Conservation (phyloP, 2,329 filamentous ascomycete genomes). For the Neofusicoccum umdonicola region DNA sequence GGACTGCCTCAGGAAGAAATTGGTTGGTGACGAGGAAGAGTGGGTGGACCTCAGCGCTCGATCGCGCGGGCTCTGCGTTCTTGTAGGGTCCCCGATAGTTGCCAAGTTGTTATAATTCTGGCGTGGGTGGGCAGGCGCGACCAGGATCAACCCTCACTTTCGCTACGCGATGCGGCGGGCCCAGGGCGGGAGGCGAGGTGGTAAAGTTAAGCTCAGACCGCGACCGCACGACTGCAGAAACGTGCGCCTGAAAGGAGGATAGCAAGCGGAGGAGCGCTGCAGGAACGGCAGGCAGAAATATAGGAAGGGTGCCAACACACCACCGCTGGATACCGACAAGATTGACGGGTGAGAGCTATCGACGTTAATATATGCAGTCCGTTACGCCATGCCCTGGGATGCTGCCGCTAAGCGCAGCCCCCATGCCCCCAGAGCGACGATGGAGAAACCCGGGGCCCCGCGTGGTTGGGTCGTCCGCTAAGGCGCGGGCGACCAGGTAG, state of each 20-base stretch:
- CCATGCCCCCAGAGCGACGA: not conserved
- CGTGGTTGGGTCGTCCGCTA: not conserved
- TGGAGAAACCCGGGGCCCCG: constrained; percentile 7
- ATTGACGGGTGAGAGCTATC: not conserved
- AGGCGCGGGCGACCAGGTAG: not conserved
- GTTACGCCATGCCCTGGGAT: not conserved
- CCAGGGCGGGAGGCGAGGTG: not conserved
- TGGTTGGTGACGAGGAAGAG: not conserved
- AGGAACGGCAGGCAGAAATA: too few species aligned
- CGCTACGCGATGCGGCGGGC: not conserved
- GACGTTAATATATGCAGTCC: not conserved
- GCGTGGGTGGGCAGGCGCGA: not conserved
- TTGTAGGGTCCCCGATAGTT: not conserved
- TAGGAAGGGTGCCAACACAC: not conserved
- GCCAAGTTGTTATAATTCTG: not conserved
- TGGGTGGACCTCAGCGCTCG: not conserved
- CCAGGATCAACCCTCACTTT: not conserved
- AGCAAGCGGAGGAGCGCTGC: too few species aligned
- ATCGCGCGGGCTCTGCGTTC: not conserved
- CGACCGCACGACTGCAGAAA: not conserved
- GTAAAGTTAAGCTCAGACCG: not conserved
- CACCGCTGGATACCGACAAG: too few species aligned
- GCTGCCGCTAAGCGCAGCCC: not conserved
- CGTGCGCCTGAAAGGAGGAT: not conserved
- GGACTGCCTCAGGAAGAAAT: not conserved